Conservation (phyloP, 2,329 filamentous ascomycete species). For the Scedosporium dehoogii region DNA sequence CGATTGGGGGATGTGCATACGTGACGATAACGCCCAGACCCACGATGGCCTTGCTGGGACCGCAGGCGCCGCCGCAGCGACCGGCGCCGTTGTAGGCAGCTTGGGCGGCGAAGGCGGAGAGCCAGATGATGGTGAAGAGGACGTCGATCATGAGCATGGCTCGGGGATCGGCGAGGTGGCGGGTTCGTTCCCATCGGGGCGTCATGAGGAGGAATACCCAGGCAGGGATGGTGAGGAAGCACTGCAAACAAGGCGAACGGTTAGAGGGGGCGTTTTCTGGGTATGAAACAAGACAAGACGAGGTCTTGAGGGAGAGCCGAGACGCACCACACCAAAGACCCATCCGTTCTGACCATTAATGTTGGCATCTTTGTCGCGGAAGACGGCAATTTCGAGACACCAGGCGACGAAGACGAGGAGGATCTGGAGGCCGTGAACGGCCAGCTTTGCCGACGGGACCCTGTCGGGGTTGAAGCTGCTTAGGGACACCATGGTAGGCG, state of each 20-base stretch:
- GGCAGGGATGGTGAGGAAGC: conserved; percentile 53
- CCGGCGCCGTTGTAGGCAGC: conserved; percentile 51
- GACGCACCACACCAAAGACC: conserved; percentile 53
- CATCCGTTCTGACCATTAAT: conserved; percentile 51
- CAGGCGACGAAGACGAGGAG: conserved; percentile 45
- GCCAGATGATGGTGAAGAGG: conserved; percentile 51
- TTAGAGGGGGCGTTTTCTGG: background rate
- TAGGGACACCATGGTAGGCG: conserved; percentile 3
- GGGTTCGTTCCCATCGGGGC: conserved; percentile 52
- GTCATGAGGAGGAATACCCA: conserved; percentile 58
- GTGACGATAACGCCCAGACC: conserved; percentile 52
- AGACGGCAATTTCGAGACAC: conserved; percentile 50
- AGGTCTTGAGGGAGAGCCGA: background rate
- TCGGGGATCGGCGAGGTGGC: conserved; percentile 50
- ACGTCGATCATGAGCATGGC: conserved; percentile 50
- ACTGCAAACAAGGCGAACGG: conserved; percentile 29
- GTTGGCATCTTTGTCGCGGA: conserved; percentile 34
- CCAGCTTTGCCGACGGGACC: conserved; percentile 45
- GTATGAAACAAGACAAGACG: background rate
- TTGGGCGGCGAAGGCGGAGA: conserved; percentile 57
- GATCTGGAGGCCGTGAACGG: conserved; percentile 45
- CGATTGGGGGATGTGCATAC: conserved; percentile 30
- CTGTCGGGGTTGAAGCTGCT: conserved; percentile 5
- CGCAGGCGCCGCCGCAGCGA: conserved; percentile 45
- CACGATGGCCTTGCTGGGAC: conserved; percentile 53